A percentile compares a stretch with the other conserved stretches of the same genome.
phyloP scores from a whole-genome alignment of 83 land plant genomes.

The Isoetes engelmannii region DNA sequence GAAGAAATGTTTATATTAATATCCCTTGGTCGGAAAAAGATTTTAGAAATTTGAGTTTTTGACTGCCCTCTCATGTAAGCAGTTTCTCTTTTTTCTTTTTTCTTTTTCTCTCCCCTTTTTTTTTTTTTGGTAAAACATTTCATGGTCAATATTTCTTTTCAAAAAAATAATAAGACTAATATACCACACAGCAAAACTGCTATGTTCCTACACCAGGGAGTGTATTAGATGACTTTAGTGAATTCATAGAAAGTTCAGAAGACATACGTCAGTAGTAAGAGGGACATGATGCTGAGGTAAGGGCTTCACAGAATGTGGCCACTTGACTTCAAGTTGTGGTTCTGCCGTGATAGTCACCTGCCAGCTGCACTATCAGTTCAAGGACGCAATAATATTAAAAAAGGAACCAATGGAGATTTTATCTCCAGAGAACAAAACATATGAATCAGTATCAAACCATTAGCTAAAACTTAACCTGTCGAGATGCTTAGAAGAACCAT shows the following conservation, averaged over 20 bases:
- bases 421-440: neutral
- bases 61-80: neutral
- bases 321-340: conserved; percentile 36
- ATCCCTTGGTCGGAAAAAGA: neutral
- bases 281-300: conserved; percentile 28
- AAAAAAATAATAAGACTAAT: neutral
- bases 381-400: neutral
- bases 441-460: neutral
- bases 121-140: no score
- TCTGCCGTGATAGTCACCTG: conserved; percentile 51
- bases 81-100: neutral
- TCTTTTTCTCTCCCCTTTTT: no score
- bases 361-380: conserved; percentile 51
- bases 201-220: neutral
- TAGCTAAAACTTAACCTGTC: conserved; percentile 49
- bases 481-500: conserved; percentile 46
- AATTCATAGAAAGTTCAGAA: neutral
- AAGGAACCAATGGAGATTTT: no score
- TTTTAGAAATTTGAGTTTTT: neutral
- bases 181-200: neutral
- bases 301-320: conserved; percentile 62
- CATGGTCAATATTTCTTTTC: no score
- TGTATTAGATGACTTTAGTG: neutral
- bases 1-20: neutral
- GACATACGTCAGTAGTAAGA: conserved; percentile 31